Evolutionary conservation across 2,329 filamentous ascomycete genomes (phyloP).

Genomic region (Fusarium bulbicola): DNA sequence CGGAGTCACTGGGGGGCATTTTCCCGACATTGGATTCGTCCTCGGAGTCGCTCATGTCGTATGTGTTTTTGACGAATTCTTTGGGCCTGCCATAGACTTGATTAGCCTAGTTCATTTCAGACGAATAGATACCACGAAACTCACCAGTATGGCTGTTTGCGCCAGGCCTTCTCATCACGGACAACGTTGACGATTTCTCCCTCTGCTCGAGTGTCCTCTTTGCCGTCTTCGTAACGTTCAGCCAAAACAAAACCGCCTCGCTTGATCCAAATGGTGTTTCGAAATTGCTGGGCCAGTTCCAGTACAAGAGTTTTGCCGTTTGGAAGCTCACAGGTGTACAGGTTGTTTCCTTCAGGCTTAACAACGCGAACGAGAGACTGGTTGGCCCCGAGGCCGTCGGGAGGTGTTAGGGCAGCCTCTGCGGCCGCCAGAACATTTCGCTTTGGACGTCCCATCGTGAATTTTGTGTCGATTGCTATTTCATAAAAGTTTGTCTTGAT

Average conservation of each 20-base stretch:
- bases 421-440: constrained; percentile 81
- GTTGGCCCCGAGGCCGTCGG: constrained; percentile 65
- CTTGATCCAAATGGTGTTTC: constrained; percentile 93
- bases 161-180: constrained; percentile 89
- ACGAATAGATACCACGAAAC: background rate
- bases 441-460: constrained; percentile 60
- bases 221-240: constrained; percentile 70
- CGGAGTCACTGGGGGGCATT: constrained; percentile 84
- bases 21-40: constrained; percentile 84
- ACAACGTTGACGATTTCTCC: constrained; percentile 96
- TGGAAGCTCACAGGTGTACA: constrained; percentile 82
- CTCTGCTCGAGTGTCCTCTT: constrained; percentile 78
- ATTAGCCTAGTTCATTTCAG: constrained; percentile 21
- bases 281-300: constrained; percentile 85
- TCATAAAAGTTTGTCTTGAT: background rate
- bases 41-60: constrained; percentile 72
- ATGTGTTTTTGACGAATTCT: constrained; percentile 75
- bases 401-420: constrained; percentile 72
- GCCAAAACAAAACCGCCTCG: constrained; percentile 88
- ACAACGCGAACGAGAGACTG: constrained; percentile 79
- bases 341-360: constrained; percentile 86
- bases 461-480: background rate
- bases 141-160: constrained; percentile 89
- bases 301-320: constrained; percentile 73
- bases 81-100: constrained; percentile 69